These are phyloP conservation scores for Rhododendron vialii DNA, from an alignment of 148 eudicot species.

Conservation along the genomic window DNA sequence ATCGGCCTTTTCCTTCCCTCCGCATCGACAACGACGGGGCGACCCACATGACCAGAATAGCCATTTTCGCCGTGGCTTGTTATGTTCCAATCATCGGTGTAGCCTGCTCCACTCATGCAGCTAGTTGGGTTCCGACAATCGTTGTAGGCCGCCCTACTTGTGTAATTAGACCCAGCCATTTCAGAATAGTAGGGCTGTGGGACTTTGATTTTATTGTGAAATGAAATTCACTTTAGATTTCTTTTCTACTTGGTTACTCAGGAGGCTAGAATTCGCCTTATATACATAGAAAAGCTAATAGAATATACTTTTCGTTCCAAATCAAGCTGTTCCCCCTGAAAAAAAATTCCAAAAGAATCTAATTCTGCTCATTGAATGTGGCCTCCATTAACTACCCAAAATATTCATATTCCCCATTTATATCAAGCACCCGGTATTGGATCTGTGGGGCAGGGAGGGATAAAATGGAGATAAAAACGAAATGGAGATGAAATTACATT, in stretches of 20 bases:
- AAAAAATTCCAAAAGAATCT: not conserved
- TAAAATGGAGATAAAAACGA: not conserved
- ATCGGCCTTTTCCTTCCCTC: slow-evolving; percentile 13
- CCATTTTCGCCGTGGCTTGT: not conserved
- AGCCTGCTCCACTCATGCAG: not conserved
- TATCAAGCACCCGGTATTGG: not conserved
- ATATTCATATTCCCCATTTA: not conserved
- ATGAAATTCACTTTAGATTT: not conserved
- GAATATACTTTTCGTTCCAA: not conserved
- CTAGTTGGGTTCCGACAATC: not conserved
- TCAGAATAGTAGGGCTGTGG: not conserved
- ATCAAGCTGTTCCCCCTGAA: not conserved
- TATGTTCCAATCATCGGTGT: not conserved
- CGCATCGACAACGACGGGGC: not conserved
- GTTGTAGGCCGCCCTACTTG: not conserved
- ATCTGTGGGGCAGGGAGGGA: not conserved
- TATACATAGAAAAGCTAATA: not conserved
- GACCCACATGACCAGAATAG: not conserved
- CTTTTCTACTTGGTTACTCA: not conserved
- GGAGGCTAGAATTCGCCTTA: not conserved
- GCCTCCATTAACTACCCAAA: not conserved
- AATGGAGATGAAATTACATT: not conserved
- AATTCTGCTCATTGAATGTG: not conserved
- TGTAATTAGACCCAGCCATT: slow-evolving; percentile 3
- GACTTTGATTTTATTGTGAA: not conserved